Evolutionary conservation across 2,329 filamentous ascomycete genomes (phyloP).

Genomic region (Incumbomyces lentus): DNA sequence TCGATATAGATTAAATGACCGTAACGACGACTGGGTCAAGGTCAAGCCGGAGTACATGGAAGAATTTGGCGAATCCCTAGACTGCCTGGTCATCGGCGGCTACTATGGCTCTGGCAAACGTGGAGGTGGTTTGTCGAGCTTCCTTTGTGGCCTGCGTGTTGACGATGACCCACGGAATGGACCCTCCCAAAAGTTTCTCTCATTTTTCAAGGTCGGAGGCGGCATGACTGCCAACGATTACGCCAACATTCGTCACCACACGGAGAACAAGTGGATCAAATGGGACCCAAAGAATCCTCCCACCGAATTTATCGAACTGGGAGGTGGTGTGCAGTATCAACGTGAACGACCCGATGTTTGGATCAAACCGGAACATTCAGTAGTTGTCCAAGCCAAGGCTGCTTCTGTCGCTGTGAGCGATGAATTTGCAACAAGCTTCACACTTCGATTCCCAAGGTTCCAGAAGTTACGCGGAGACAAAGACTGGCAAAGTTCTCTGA

Average conservation of each 20-base stretch:
- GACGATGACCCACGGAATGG: constrained; percentile 58
- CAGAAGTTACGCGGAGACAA: constrained; percentile 73
- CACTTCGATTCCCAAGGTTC: constrained; percentile 85
- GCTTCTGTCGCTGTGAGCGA: constrained; percentile 65
- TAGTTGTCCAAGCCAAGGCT: constrained; percentile 83
- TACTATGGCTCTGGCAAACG: constrained; percentile 84
- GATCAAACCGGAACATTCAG: constrained; percentile 80
- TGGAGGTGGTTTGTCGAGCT: constrained; percentile 74
- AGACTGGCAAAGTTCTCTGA: constrained; percentile 69
- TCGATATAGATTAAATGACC: constrained; percentile 73
- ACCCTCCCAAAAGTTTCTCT: constrained; percentile 51
- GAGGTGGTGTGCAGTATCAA: constrained; percentile 58
- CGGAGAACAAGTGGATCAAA: constrained; percentile 81
- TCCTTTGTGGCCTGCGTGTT: constrained; percentile 75
- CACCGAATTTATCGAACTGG: constrained; percentile 67
- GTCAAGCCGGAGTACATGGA: constrained; percentile 98
- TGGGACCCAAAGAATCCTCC: constrained; percentile 75
- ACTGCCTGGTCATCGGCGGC: constrained; percentile 79
- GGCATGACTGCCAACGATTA: constrained; percentile 82
- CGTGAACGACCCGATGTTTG: constrained; percentile 78
- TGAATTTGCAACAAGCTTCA: constrained; percentile 65
- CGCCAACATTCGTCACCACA: constrained; percentile 67
- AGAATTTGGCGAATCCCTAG: constrained; percentile 86
- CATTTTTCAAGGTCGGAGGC: constrained; percentile 98
- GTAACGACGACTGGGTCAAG: constrained; percentile 95